A percentile compares a stretch with the other conserved stretches of the same genome.
phyloP scores from a whole-genome alignment of 345 rosid genomes.

The Populus deltoides region DNA sequence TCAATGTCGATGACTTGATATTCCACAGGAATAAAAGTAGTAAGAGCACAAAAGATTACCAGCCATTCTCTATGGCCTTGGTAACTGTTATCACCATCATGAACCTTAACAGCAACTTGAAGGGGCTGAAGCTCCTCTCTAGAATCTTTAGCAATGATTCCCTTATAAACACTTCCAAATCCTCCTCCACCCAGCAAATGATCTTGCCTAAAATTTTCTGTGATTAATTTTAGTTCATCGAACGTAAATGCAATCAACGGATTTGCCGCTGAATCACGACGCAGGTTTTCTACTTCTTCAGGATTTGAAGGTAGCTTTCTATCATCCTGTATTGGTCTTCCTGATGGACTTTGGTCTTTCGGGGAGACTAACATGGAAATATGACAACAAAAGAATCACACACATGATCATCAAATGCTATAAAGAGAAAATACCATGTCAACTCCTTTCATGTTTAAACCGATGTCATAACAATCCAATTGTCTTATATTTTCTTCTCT shows the following conservation, averaged over 20 bases:
- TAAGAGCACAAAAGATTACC: constrained; percentile 41
- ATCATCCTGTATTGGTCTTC: constrained; percentile 37
- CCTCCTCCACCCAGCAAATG: constrained; percentile 96
- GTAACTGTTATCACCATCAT: constrained; percentile 82
- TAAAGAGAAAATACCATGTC: not conserved
- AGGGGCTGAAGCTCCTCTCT: constrained; percentile 61
- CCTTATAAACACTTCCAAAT: constrained; percentile 90
- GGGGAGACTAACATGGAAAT: constrained; percentile 52
- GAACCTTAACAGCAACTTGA: constrained; percentile 94
- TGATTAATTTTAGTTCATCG: constrained; percentile 68
- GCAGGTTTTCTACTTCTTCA: constrained; percentile 87
- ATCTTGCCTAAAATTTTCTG: constrained; percentile 85
- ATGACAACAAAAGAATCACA: constrained; percentile 5
- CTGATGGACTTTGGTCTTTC: constrained; percentile 46
- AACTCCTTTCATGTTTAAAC: not conserved
- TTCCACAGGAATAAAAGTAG: not conserved
- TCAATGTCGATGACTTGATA: not conserved
- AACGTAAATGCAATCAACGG: constrained; percentile 81
- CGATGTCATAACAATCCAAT: not conserved
- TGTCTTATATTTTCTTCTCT: not conserved
- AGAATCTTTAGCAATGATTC: constrained; percentile 58
- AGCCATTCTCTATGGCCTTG: constrained; percentile 99
- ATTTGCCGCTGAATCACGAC: constrained; percentile 72
- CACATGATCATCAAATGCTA: not conserved
- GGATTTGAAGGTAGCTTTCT: constrained; percentile 85